These are phyloP conservation scores for Clausena lansium DNA, from an alignment of 345 rosid genomes.

Conservation along the genomic window DNA sequence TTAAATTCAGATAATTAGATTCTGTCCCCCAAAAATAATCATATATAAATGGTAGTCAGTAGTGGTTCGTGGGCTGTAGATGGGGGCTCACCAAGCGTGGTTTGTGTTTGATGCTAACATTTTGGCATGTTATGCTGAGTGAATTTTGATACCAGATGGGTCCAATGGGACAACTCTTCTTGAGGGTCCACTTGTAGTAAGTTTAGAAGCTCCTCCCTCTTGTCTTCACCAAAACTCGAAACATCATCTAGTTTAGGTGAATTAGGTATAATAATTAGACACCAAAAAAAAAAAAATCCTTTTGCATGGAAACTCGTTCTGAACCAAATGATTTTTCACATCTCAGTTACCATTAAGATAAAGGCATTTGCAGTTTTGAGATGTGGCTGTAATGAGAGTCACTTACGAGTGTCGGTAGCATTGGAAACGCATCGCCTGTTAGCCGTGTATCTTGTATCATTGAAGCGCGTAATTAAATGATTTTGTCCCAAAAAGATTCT, in stretches of 20 bases:
- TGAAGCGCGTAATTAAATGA: not conserved
- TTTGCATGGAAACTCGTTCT: not conserved
- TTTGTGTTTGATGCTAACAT: not conserved
- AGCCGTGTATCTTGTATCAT: not conserved
- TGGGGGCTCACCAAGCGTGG: not conserved
- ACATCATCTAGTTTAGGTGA: not conserved
- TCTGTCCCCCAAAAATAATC: not conserved
- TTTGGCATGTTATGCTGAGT: not conserved
- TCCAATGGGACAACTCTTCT: not conserved
- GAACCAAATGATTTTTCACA: not conserved
- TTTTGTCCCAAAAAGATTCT: not conserved
- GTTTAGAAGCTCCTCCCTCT: not conserved
- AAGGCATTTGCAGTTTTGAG: not conserved
- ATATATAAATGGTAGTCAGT: no score
- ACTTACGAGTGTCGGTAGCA: conserved; percentile 3
- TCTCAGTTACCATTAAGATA: not conserved
- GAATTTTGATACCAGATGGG: not conserved
- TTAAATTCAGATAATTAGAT: not conserved
- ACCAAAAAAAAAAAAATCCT: not conserved
- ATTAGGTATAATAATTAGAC: not conserved
- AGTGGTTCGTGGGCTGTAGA: not conserved
- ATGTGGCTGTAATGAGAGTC: not conserved
- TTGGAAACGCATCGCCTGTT: not conserved
- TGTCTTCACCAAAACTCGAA: not conserved
- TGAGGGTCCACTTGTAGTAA: not conserved